Evolutionary conservation across 31 red algal species (phyloP).

Genomic region (Odonthalia washingtoniensis): DNA sequence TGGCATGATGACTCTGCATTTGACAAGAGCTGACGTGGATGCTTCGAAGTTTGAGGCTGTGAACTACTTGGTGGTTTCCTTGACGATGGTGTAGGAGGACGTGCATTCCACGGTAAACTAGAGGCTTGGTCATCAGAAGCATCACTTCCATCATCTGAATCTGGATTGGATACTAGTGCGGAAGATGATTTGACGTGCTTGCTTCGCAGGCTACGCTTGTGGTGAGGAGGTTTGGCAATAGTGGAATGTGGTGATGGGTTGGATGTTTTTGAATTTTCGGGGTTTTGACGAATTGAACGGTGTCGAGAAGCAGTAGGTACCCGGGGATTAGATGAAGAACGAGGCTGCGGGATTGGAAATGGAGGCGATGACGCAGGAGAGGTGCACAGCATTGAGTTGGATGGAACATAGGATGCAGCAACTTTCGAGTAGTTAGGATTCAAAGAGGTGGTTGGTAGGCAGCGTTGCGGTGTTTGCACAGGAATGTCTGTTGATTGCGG

Average conservation of each 20-base stretch:
- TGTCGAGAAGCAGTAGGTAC: no score
- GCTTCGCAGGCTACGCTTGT: no score
- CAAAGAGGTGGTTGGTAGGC: background rate
- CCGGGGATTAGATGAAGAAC: no score
- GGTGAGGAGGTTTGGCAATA: background rate
- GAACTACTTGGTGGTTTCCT: background rate
- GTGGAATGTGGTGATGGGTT: background rate
- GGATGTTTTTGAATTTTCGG: no score
- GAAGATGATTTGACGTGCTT: no score
- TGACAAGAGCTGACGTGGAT: background rate
- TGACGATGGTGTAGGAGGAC: no score
- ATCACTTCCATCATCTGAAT: background rate
- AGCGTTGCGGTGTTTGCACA: no score
- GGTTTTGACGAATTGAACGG: no score
- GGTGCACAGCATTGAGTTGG: background rate
- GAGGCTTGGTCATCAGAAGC: background rate
- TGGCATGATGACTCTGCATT: background rate
- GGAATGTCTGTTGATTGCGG: no score
- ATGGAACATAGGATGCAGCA: background rate
- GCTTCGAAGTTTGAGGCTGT: background rate
- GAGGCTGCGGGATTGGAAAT: background rate
- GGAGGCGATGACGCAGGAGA: background rate
- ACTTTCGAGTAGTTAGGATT: background rate
- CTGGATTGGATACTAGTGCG: no score
- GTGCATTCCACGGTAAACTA: background rate